phyloP scores from a whole-genome alignment of 495 filamentous ascomycete species.

The Xeromyces bisporus region DNA sequence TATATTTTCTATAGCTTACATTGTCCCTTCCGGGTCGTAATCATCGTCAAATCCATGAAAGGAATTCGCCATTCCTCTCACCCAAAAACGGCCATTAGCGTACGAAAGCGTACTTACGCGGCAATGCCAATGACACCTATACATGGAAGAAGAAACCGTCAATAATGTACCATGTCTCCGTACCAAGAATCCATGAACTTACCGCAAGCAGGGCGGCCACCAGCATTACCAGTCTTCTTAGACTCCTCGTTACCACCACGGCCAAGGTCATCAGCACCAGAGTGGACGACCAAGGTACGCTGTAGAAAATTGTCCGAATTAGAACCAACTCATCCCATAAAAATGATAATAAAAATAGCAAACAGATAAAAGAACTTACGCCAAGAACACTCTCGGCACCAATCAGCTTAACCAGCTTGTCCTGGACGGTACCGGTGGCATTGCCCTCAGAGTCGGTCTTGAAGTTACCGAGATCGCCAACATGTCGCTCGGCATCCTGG shows the following conservation, averaged over 20 bases:
- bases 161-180: background rate
- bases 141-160: conserved; percentile 4
- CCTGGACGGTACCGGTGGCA: conserved; percentile 53
- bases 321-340: no score
- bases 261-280: conserved; percentile 89
- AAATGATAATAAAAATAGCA: no score
- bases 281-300: conserved; percentile 91
- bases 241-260: conserved; percentile 79
- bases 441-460: conserved; percentile 85
- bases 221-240: conserved; percentile 95
- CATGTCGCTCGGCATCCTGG: conserved; percentile 66
- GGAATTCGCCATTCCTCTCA: conserved; percentile 1
- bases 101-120: conserved; percentile 20
- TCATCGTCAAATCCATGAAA: conserved; percentile 1
- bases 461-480: conserved; percentile 95
- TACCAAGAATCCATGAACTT: conserved; percentile 15
- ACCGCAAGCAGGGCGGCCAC: conserved; percentile 83
- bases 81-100: no score
- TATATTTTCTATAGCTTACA: no score
- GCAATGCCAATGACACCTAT: conserved; percentile 85
- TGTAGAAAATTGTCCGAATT: conserved; percentile 23
- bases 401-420: conserved; percentile 82
- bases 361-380: conserved; percentile 34
- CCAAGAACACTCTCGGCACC: conserved; percentile 90
- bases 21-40: no score